Evolutionary conservation across 495 filamentous ascomycete genomes (phyloP), one percentile per base, ranked within the genome.

Genomic region (Penicillium pancosmium): DNA sequence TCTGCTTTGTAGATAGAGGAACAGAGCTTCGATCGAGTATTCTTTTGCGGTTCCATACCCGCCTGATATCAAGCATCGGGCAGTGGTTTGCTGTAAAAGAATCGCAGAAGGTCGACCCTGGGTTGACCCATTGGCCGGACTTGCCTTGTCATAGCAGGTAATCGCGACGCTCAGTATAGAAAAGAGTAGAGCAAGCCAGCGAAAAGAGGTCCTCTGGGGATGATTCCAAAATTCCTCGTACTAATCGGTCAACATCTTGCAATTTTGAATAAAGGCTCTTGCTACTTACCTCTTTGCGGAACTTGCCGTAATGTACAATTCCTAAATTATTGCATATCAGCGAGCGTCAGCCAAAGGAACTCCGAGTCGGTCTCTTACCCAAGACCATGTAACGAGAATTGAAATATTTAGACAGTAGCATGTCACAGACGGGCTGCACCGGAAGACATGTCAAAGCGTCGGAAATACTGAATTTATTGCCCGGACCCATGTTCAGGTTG

Each of bases 181-280:
- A 44, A 56, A 73, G n/a, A 74, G 46, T 0, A 74, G 60, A 15
- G 67, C 68, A 11, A 78, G 55, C 77, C 76, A 86, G 12, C 74
- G 63, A 18, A 79, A 41, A 13, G 75, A 63, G 6, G 70, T 64
- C 13, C 40, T 57, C 6, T 61, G 13, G 16, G 78, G 77, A 46
- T 80, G 58, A 41, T 69, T 62, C 68, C 78, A 80, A 59, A 84
- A 85, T 12, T 67, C 62, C 54, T 68, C 71, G 50, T 84, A 85
- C 72, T 84, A 35, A n/a, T 5, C 5, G 12, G 19, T 50, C 18
- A 54, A 35, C 38, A 41, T 15, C 9, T 35, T 5, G 41, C 6
- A 31, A 31, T 31, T 31, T 9, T 46, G 8, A 46, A 9, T 16
- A 21, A 1, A 46, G 16, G 5, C 5, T 46, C 18, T 1, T 46